A percentile compares a stretch with the other conserved stretches of the same genome.
Evolutionary conservation across 2,329 filamentous ascomycete species (phyloP).

Genomic region (Microcyclospora pomicola): DNA sequence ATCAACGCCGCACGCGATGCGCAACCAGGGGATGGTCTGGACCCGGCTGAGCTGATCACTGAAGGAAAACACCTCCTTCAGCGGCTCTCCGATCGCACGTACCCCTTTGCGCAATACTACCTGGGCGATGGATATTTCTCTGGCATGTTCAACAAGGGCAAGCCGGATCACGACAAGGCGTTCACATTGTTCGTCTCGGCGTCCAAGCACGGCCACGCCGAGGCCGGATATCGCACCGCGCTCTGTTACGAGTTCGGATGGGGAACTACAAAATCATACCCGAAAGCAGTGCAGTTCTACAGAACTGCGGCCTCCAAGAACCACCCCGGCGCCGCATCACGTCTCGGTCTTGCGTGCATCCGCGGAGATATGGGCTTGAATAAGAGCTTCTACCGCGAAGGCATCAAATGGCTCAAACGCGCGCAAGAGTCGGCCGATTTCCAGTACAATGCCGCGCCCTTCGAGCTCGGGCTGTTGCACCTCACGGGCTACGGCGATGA

Average conservation of each 20-base stretch:
- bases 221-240: conserved; percentile 84
- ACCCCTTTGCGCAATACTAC: conserved; percentile 97
- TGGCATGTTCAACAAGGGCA: conserved; percentile 87
- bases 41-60: conserved; percentile 52
- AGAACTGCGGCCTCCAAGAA: conserved; percentile 82
- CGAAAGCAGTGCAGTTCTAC: conserved; percentile 88
- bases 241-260: conserved; percentile 97
- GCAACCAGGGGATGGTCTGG: conserved; percentile 30
- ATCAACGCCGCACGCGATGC: conserved; percentile 77
- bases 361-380: conserved; percentile 71
- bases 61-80: conserved; percentile 86
- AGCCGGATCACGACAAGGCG: conserved; percentile 78
- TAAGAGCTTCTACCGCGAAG: conserved; percentile 67
- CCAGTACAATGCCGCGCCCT: conserved; percentile 88
- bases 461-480: conserved; percentile 77
- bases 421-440: conserved; percentile 77
- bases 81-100: conserved; percentile 70
- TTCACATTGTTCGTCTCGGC: conserved; percentile 88
- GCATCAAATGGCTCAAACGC: conserved; percentile 90
- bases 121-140: conserved; percentile 88
- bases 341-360: conserved; percentile 80
- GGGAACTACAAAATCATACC: conserved; percentile 80
- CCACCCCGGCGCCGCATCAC: conserved; percentile 87
- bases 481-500: conserved; percentile 90
- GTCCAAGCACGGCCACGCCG: conserved; percentile 92